phyloP scores from a whole-genome alignment of 129 eudicot species.

The Artemisia tridentata region DNA sequence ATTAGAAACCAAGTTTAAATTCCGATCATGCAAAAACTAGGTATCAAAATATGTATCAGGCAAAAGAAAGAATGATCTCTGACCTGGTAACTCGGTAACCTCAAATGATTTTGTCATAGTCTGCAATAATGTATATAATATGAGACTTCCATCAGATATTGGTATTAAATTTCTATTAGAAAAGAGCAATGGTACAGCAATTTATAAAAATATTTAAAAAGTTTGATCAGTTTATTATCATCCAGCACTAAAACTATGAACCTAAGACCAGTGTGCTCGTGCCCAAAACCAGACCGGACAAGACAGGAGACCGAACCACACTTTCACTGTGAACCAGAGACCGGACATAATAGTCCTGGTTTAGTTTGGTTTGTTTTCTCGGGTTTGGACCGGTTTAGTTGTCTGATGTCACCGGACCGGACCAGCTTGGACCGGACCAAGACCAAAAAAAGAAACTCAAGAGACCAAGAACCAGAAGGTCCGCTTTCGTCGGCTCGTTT shows the following conservation, averaged over 20 bases:
- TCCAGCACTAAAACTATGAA: not conserved
- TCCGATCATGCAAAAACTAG: constrained; percentile 5
- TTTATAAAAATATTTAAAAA: not conserved
- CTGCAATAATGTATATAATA: constrained; percentile 45
- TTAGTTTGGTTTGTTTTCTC: too few relatives aligned
- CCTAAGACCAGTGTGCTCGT: too few relatives aligned
- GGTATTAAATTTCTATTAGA: constrained; percentile 14
- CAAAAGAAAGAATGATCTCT: constrained; percentile 19
- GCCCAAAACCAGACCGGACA: too few relatives aligned
- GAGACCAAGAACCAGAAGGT: too few relatives aligned
- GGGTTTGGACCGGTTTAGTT: too few relatives aligned
- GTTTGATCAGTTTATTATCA: not conserved
- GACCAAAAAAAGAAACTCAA: too few relatives aligned
- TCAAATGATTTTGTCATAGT: constrained; percentile 90
- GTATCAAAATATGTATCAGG: not conserved
- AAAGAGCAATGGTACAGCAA: constrained; percentile 1
- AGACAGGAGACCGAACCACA: too few relatives aligned
- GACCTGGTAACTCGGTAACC: constrained; percentile 92
- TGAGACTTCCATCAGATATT: constrained; percentile 18
- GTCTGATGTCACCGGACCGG: too few relatives aligned
- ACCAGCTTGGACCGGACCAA: too few relatives aligned
- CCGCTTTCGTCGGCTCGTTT: too few relatives aligned
- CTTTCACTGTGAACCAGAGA: too few relatives aligned
- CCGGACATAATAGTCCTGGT: too few relatives aligned
- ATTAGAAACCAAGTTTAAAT: constrained; percentile 8